Evolutionary conservation across 2,329 filamentous ascomycete genomes (phyloP), one percentile per base, ranked within the genome.

Genomic region (Fusarium staphyleae): DNA sequence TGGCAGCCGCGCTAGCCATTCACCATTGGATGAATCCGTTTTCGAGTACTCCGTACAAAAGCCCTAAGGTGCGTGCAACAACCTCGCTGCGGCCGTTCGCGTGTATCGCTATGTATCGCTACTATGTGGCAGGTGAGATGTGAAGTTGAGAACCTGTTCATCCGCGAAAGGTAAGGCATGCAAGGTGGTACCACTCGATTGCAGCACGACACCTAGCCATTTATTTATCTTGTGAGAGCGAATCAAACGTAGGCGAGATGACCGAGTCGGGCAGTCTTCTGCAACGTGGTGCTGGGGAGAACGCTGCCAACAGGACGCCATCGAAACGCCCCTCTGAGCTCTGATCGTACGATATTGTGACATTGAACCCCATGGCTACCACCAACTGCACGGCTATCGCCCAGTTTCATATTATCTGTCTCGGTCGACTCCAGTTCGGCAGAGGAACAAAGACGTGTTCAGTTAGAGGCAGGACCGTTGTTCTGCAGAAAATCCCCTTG

Each of bases 341-440:
- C 33, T 32, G 33, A 63, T 62, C 60, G 50, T 64, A 63, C 60
- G 60, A 62, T 58, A 39, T 48, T 50, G 30, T 55, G 19, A 35
- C 32, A 28, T 29, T 37, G 11, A 28, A 19, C 35, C 22, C 46
- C 32, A 30, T 36, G 34, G 35, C 33, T 18, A 30, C 28, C 19
- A 24, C 22, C 39, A 39, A 40, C 35, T 26, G 39, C 11, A 34
- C 30, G 22, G 32, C 11, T 18, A 29, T 34, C 22, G 10, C 37
- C 43, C 14, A 14, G 26, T 18, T 14, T 26, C 32, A 32, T 28
- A 35, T 28, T 40, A 24, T 19, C 11, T 16, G 29, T 49, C 26
- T 26, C 18, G 11, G 4, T 8, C 7, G 19, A 14, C 40, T 18
- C 12, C 32, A 30, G 26, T 12, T 14, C 22, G 16, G 33, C 15